Base-by-base conservation (phyloP, 768 basidiomycete genomes). In the Boletus tomentosulus region DNA sequence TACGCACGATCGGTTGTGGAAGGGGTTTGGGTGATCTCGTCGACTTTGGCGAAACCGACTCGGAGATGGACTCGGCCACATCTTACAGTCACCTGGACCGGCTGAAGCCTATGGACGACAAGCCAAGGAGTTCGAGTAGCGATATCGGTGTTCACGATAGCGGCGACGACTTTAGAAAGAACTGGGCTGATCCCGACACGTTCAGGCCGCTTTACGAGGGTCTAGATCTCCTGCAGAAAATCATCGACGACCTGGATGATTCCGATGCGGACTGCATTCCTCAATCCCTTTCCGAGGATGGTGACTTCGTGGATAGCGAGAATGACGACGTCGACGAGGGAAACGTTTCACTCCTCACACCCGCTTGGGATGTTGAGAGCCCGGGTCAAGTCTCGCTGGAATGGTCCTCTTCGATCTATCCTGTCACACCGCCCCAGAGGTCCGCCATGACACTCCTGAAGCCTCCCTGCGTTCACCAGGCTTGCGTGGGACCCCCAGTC, bases 231-330 rank as follows among this genome's bases (percentile, higher is more conserved):
- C 61, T 66, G 55, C 49, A 46, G 4, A 50, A n/a, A 22, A 28
- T 64, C 2, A 57, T 61, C 22, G 38, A 35, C 10, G 53, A 55
- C 8, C 52, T 61, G n/a, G 46, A 56, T 2, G 53, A 63, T 28
- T 48, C 53, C 38, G 4, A 9, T 10, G 2, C 55, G 28, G 51
- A 65, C 11, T 45, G 19, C 12, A 33, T 3, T 10, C 48, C 58
- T 41, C 51, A 25, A 2, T 1, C 42, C 7, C 25, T 52, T 6
- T 52, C 50, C 19, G 52, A 57, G 22, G 51, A 54, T 9, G 28
- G 19, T 35, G 19, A 54, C 3, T 49, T 46, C 31, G 54, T 42
- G n/a, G 31, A 48, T 38, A 9, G 0, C 13, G 39, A 33, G 12
- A 43, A 50, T 16, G 39, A 12, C 2, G 25, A 16, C 15, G 4